Conservation (phyloP, 768 basidiomycete species). For the Lactarius hatsudake region DNA sequence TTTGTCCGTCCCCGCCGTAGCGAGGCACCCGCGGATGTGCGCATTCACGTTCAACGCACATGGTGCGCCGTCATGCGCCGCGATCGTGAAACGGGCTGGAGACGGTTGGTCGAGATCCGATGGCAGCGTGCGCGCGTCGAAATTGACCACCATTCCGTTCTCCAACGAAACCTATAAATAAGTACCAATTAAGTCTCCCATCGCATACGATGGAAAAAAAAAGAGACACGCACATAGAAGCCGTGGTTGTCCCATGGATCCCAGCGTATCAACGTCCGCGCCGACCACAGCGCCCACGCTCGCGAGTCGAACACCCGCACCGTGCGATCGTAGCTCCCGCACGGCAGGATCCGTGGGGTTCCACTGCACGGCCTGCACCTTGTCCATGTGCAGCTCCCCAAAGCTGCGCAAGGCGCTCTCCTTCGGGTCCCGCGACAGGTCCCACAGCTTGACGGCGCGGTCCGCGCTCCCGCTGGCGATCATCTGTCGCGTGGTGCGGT, state of each 20-base stretch:
- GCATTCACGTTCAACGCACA: conserved; percentile 90
- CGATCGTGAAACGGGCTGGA: conserved; percentile 77
- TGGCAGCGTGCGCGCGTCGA: conserved; percentile 82
- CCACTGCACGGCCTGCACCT: conserved; percentile 97
- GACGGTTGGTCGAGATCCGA: conserved; percentile 60
- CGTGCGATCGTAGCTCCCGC: conserved; percentile 89
- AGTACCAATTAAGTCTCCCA: no score
- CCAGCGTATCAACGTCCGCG: conserved; percentile 93
- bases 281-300: conserved; percentile 85
- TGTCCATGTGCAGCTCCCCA: conserved; percentile 78
- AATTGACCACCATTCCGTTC: conserved; percentile 91
- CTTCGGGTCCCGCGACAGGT: conserved; percentile 67
- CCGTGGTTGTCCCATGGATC: conserved; percentile 89
- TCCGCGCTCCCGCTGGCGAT: conserved; percentile 92
- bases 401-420: conserved; percentile 81
- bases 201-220: conserved; percentile 7
- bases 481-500: conserved; percentile 69
- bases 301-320: conserved; percentile 88
- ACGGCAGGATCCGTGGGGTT: conserved; percentile 84
- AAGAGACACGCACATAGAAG: conserved; percentile 67
- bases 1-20: conserved; percentile 93
- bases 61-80: conserved; percentile 63
- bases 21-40: conserved; percentile 85
- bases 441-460: conserved; percentile 96
- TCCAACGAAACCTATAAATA: conserved; percentile 78